A percentile compares a stretch with the other conserved stretches of the same genome.
Conservation (phyloP, 176 grass and related monocot species). For the Musa troglodytarum region DNA sequence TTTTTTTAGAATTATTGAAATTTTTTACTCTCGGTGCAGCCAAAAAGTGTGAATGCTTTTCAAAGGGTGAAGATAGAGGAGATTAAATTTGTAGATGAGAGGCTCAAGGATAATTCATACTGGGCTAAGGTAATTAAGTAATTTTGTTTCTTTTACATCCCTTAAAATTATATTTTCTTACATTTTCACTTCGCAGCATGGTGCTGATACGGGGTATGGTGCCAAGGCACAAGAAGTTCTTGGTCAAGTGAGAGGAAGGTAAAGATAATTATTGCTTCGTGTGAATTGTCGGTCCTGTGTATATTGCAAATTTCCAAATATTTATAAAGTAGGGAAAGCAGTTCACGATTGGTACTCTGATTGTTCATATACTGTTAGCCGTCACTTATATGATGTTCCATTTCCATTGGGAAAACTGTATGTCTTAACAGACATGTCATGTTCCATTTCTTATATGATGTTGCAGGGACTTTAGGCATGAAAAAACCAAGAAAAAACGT, state of each 20-base stretch:
- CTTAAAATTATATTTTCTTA: constrained; percentile 6
- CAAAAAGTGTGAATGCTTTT: constrained; percentile 56
- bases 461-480: constrained; percentile 85
- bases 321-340: not conserved
- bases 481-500: constrained; percentile 98
- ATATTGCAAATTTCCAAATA: not conserved
- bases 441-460: not conserved
- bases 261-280: not conserved
- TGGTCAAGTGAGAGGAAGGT: constrained; percentile 97
- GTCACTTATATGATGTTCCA: too few species aligned
- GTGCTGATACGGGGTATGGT: constrained; percentile 74
- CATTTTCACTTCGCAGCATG: constrained; percentile 29
- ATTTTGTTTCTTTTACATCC: not conserved
- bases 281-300: too few species aligned
- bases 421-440: too few species aligned
- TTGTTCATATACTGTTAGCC: not conserved
- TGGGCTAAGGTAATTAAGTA: constrained; percentile 69
- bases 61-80: constrained; percentile 61
- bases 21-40: constrained; percentile 26
- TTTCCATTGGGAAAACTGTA: too few species aligned
- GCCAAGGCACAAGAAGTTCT: constrained; percentile 93
- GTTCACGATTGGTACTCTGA: not conserved
- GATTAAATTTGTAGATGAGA: constrained; percentile 63
- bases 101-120: constrained; percentile 85
- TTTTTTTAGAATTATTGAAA: too few species aligned